Base-by-base conservation (phyloP, 495 filamentous ascomycete genomes). In the Aspergillus nidulans region DNA sequence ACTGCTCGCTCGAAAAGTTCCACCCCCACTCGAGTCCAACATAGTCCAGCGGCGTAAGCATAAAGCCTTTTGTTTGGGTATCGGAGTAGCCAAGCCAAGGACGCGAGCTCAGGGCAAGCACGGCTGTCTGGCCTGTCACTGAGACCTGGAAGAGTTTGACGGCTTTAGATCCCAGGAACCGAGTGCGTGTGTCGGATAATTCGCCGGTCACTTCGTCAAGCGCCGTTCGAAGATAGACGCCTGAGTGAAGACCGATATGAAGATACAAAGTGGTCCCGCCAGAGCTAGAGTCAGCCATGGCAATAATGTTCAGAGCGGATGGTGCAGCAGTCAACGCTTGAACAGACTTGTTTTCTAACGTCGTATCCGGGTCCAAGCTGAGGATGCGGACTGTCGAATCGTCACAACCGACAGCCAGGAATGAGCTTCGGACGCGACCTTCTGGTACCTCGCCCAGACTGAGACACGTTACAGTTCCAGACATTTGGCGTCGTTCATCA, bases 201-300 rank as follows among this genome's bases (percentile, higher is more conserved):
- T 97, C 94, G 45, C 95, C 95, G 1, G 91, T 97, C 12, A 92
- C 79, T 60, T 97, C 95, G 64, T 97, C 95, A 24, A 99, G 71
- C 16, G 96, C 88, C 0, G 95, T 96, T 36, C 95, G 82, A 19
- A 99, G 79, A 66, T 99, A 99, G 5, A 97, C 90, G 18, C 95
- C 95, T 15, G 91, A 96, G 66, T 92, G 87, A 16, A 99, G 80
- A 39, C 95, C 95, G 49, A 99, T 97, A 60, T 99, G 95, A 16
- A 97, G 77, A 65, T 94, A 97, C 3, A 94, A 76, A 2, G 91
- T 95, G 7, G 82, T 87, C 20, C 90, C 90, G 21, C 80, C 82
- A 1, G 81, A 84, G 34, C 80, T 83, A n/a, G 91, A 92, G 59
- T 99, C 94, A 2, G 86, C 81, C 91, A 96, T 96, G 0, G 88